Conservation (phyloP, 2,329 filamentous ascomycete species). For the Ophiosphaerella korrae region DNA sequence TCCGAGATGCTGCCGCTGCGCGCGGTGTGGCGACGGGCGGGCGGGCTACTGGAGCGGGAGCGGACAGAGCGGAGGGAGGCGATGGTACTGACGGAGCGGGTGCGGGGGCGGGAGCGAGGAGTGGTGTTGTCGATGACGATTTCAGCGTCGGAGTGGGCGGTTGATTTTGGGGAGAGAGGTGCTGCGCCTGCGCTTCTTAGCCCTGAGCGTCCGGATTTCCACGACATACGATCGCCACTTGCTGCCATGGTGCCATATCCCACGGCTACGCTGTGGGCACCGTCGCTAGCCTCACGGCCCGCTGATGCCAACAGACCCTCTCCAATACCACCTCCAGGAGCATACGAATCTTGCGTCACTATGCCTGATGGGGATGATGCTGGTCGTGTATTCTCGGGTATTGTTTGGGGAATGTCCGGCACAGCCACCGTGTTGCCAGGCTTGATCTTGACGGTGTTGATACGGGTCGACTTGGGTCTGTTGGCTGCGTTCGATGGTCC, state of each 20-base stretch:
- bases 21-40: slow-evolving; percentile 56
- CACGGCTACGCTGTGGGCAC: slow-evolving; percentile 62
- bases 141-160: slow-evolving; percentile 13
- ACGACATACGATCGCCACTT: slow-evolving; percentile 34
- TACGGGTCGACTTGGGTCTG: slow-evolving; percentile 64
- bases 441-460: slow-evolving; percentile 69
- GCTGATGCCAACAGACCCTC: slow-evolving; percentile 60
- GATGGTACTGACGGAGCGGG: slow-evolving; percentile 40
- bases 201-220: slow-evolving; percentile 29
- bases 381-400: slow-evolving; percentile 47
- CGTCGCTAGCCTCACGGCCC: slow-evolving; percentile 66
- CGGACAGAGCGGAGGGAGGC: slow-evolving; percentile 36
- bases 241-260: slow-evolving; percentile 52
- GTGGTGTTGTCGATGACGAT: slow-evolving; percentile 23
- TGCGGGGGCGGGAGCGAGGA: slow-evolving; percentile 8
- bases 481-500: slow-evolving; percentile 68
- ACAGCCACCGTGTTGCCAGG: slow-evolving; percentile 64
- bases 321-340: slow-evolving; percentile 58
- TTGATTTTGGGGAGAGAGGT: slow-evolving; percentile 32
- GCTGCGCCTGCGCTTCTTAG: slow-evolving; percentile 21
- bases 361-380: slow-evolving; percentile 22
- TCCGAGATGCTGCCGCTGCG: slow-evolving; percentile 80
- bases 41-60: slow-evolving; percentile 30
- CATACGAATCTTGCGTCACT: slow-evolving; percentile 34
- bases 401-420: slow-evolving; percentile 55